A percentile compares a stretch with the other conserved stretches of the same genome.
Evolutionary conservation across 805 yeast species (phyloP).

Genomic region (Pichia exigua): DNA sequence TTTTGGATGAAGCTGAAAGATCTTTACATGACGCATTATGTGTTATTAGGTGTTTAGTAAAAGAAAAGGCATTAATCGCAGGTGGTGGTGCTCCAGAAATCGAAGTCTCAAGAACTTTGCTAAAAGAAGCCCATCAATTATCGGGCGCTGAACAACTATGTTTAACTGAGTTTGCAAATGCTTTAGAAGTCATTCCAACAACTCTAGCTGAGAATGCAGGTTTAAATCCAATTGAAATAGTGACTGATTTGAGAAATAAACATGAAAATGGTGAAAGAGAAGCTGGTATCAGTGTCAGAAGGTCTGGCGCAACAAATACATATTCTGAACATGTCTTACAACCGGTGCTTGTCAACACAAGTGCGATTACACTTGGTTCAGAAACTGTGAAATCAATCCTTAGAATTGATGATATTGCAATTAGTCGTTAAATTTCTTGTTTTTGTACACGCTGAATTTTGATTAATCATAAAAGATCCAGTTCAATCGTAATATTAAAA

Average conservation of each 20-base stretch:
- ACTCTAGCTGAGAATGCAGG: slow-evolving; percentile 96
- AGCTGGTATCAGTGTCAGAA: slow-evolving; percentile 94
- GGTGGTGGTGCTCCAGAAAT: slow-evolving; percentile 99
- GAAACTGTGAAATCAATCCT: slow-evolving; percentile 94
- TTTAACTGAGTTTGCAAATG: slow-evolving; percentile 86
- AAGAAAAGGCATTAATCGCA: slow-evolving; percentile 83
- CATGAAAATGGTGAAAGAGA: slow-evolving; percentile 86
- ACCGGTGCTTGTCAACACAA: slow-evolving; percentile 90
- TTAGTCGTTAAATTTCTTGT: slow-evolving; percentile 50
- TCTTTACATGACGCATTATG: slow-evolving; percentile 96
- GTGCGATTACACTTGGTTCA: slow-evolving; percentile 90
- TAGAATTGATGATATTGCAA: slow-evolving; percentile 95
- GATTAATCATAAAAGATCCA: not conserved
- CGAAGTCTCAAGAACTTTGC: slow-evolving; percentile 70
- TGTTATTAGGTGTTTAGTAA: slow-evolving; percentile 81
- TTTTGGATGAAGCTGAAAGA: slow-evolving; percentile 94
- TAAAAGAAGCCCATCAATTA: slow-evolving; percentile 61
- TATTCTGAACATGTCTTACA: slow-evolving; percentile 91
- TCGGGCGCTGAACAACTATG: slow-evolving; percentile 87
- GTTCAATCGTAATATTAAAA: not conserved
- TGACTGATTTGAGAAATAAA: slow-evolving; percentile 82
- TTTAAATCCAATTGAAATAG: slow-evolving; percentile 81
- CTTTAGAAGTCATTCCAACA: slow-evolving; percentile 87
- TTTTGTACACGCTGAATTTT: not conserved
- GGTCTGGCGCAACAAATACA: slow-evolving; percentile 88